phyloP scores from a whole-genome alignment of 2,329 filamentous ascomycete species.

The Nemania serpens region DNA sequence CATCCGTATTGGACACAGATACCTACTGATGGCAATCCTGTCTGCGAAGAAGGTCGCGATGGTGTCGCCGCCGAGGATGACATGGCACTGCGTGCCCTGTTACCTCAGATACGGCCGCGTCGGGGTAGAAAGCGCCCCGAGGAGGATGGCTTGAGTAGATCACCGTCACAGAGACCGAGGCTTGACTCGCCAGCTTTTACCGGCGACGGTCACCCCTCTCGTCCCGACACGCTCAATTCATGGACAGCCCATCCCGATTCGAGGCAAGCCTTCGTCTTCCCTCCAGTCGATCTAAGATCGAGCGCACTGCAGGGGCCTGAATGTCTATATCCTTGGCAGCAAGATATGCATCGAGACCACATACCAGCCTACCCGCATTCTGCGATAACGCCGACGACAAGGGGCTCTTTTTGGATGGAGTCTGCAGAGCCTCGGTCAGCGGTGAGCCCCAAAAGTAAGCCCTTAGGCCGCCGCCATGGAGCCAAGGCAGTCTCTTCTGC shows the following conservation, averaged over 20 bases:
- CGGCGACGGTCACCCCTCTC: constrained; percentile 45
- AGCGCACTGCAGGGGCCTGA: constrained; percentile 42
- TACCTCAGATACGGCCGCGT: constrained; percentile 74
- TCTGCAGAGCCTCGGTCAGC: constrained; percentile 70
- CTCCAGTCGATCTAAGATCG: constrained; percentile 46
- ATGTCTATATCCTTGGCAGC: constrained; percentile 54
- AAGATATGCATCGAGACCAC: constrained; percentile 61
- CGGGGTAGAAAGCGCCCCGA: constrained; percentile 67
- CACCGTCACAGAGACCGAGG: constrained; percentile 64
- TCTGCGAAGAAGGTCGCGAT: constrained; percentile 71
- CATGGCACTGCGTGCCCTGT: constrained; percentile 79
- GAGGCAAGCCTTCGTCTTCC: constrained; percentile 45
- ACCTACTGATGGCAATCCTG: constrained; percentile 66
- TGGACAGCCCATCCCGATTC: constrained; percentile 55
- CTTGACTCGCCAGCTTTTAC: constrained; percentile 53
- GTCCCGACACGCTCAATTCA: constrained; percentile 58
- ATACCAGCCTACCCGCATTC: constrained; percentile 76
- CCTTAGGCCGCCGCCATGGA: constrained; percentile 68
- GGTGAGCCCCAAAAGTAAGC: constrained; percentile 62
- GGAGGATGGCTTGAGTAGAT: constrained; percentile 57
- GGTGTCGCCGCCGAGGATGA: constrained; percentile 87
- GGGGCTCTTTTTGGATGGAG: constrained; percentile 60
- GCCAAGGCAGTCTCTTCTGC: constrained; percentile 87
- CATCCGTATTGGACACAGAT: constrained; percentile 82
- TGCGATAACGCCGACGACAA: constrained; percentile 70